Base-by-base conservation (phyloP, 2,329 filamentous ascomycete genomes). In the Phaeosphaeriaceae sp. region DNA sequence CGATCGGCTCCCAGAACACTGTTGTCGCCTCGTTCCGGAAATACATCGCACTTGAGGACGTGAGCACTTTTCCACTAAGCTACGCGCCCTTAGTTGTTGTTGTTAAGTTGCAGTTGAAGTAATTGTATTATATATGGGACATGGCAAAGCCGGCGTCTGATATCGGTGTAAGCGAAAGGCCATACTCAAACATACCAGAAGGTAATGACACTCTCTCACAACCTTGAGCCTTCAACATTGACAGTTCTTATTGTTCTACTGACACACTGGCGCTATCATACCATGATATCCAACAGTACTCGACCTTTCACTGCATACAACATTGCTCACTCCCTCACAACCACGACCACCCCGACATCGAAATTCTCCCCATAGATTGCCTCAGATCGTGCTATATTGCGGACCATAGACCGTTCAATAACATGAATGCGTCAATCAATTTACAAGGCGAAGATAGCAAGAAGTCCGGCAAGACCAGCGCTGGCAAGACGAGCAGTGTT, bases 371-470 rank as follows among this genome's bases (percentile, higher is more conserved):
- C 9, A 9, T 28, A 28, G 5, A 28, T 28, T 28, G 4, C 9
- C 26, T 28, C 26, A 28, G 9, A 28, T 28, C 26, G 26, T 9
- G 4, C 5, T 28, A 28, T 28, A 28, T 9, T 28, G 26, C 9
- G 26, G 26, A 28, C 26, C 9, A 28, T 9, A 28, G 26, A 28
- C 9, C 26, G 9, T 28, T 28, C 9, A 9, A 28, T 28, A 9
- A 28, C 26, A 28, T 40, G 17, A 47, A 17, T 7, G 19, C 24
- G 21, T 30, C 22, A 10, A 17, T 47, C 9, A 11, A 62, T 68
- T 60, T 77, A 79, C 70, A 79, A 71, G 54, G 72, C 77, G 67
- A 79, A 76, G 50, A 76, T 62, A 50, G 74, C 77, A 55, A 78
- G 57, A 55, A 79, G 70, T 63, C 76, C 77, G 46, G 73, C 74